phyloP scores from a whole-genome alignment of 257 asterid species.

The Gardenia jasminoides region DNA sequence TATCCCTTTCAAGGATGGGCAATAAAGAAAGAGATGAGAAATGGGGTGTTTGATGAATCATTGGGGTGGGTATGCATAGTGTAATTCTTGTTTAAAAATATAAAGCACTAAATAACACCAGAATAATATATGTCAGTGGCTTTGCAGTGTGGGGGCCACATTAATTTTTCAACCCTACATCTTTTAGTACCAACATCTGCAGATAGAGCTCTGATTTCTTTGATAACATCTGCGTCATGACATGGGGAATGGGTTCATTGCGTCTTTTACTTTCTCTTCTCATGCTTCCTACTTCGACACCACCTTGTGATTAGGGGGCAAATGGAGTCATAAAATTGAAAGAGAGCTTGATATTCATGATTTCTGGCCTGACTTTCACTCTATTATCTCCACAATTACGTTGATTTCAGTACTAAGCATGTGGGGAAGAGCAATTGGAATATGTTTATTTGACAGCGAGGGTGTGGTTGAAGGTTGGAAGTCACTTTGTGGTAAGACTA shows the following conservation, averaged over 20 bases:
- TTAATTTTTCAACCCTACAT: not conserved
- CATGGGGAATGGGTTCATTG: not conserved
- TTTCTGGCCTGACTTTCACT: not conserved
- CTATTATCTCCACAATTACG: not conserved
- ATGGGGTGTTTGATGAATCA: not conserved
- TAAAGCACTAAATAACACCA: not conserved
- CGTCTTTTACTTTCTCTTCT: not conserved
- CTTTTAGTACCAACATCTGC: not conserved
- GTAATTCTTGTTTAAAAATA: not conserved
- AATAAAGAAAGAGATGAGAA: not conserved
- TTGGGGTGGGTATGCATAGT: not conserved
- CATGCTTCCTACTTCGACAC: not conserved
- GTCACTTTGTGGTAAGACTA: too few species aligned
- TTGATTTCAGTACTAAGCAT: not conserved
- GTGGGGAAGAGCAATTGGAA: not conserved
- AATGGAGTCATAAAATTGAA: not conserved
- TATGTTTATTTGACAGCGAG: not conserved
- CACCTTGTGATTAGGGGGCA: not conserved
- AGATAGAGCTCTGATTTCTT: not conserved
- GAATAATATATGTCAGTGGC: not conserved
- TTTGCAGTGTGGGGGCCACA: not conserved
- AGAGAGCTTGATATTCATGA: not conserved
- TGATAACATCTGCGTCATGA: not conserved
- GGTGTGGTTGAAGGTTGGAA: not conserved
- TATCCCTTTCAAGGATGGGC: constrained; percentile 2